Base-by-base conservation (phyloP, 1,284 basidiomycete species). In the Xerocomus nothofagi region DNA sequence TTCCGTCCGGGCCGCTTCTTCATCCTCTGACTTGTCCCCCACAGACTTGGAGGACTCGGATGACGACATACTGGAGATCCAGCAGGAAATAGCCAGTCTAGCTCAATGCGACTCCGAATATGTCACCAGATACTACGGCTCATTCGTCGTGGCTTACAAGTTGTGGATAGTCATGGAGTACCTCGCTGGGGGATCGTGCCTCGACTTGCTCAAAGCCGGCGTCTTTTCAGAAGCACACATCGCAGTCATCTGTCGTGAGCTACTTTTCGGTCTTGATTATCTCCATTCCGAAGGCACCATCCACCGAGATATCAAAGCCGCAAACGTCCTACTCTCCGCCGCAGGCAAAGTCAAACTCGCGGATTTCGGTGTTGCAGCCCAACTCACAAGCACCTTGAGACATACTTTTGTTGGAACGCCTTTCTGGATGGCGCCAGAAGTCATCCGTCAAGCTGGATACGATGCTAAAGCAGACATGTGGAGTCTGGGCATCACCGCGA, bases 101-200 rank as follows among this genome's bases (percentile, higher is more conserved):
- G 92, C 95, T 0, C 92, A 93, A 61, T 97, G 93, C 73, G 93
- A 95, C 66, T 97, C 94, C 9, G 91, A 95, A 71, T 93, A 92
- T 68, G 93, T 99, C 49, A 99, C 96, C 31, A 80, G 88, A 40
- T 99, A 98, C 71, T 98, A 97, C 63, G 96, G 93, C 44, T 95
- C 93, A 48, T 99, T 99, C 69, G 92, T 99, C 53, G 87, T 92
- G 57, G 86, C 91, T 14, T 98, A 96, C 77, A 97, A 98, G 69
- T 78, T 99, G 17, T 99, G 97, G 97, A 99, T 99, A 66, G 80
- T 99, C 63, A 99, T 99, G 97, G 96, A 99, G 70, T 98, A 93
- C 69, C 86, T 98, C 44, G 94, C 94, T 0, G 97, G 96, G 29
- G 96, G 96, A n/a, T 98, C 94, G 18, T 98, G 96, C 72, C 82